A percentile compares a stretch with the other conserved stretches of the same genome.
These are phyloP conservation scores for Oidiodendron maius DNA, from an alignment of 495 filamentous ascomycete genomes.

Conservation along the genomic window DNA sequence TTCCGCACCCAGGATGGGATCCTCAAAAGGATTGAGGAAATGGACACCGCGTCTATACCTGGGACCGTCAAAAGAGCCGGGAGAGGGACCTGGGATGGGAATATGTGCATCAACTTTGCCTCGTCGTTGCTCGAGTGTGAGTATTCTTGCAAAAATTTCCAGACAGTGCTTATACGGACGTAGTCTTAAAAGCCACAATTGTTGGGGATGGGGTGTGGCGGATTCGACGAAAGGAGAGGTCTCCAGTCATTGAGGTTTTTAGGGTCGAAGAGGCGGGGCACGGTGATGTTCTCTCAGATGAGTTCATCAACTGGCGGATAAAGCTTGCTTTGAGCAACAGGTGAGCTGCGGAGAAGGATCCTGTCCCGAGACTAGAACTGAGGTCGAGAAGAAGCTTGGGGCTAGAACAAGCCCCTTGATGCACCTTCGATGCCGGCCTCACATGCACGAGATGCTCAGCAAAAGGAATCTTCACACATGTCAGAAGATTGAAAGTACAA, in stretches of 20 bases:
- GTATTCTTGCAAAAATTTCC: not conserved
- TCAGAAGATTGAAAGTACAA: too few relatives aligned
- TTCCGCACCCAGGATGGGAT: constrained; percentile 73
- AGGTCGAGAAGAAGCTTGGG: too few relatives aligned
- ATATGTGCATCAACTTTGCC: constrained; percentile 86
- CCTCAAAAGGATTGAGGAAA: constrained; percentile 62
- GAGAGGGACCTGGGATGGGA: constrained; percentile 73
- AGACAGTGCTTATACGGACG: constrained; percentile 10
- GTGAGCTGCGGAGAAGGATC: not conserved
- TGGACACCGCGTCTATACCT: constrained; percentile 73
- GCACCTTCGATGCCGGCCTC: too few relatives aligned
- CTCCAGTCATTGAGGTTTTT: constrained; percentile 60
- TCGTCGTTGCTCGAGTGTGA: constrained; percentile 61
- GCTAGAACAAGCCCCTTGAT: too few relatives aligned
- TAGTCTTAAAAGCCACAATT: constrained; percentile 54
- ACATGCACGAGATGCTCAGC: too few relatives aligned
- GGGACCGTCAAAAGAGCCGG: constrained; percentile 59
- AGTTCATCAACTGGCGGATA: constrained; percentile 71
- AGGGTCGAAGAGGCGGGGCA: constrained; percentile 66
- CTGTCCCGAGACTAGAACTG: too few relatives aligned
- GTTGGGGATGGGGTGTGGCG: constrained; percentile 74
- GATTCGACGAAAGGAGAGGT: constrained; percentile 56
- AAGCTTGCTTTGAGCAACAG: constrained; percentile 27
- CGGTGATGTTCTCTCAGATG: constrained; percentile 67
- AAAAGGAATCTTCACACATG: not conserved